Evolutionary conservation across 257 asterid species (phyloP), one percentile per base, ranked within the genome.

Genomic region (Apocynum venetum): DNA sequence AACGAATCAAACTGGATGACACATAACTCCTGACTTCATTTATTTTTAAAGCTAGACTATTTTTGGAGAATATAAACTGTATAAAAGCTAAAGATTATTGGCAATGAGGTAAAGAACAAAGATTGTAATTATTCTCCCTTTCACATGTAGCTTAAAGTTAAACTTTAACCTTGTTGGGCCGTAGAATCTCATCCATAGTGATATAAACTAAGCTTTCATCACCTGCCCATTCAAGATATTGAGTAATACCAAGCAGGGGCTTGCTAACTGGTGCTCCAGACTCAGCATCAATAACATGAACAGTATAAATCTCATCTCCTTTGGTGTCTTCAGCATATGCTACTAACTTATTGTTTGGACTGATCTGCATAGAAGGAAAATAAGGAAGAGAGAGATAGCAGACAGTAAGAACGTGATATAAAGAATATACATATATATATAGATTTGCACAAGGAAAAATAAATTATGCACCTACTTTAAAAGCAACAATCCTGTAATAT

Each of bases 261-360:
- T 89, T 80, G 67, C 89, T 97, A 76, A 89, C 89, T 80, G 85
- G 92, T 70, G 84, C 74, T 79, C 65, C 89, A 76, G 98, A 88
- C 86, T 91, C 98, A 31, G 91, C 90, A 86, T 95, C 97, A 75
- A 95, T 90, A 69, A 91, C 83, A 82, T 92, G 80, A 81, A 92
- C 88, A 53, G 94, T 88, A 84, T 89, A 95, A 59, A 89, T 92
- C 80, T 95, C 98, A 85, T 92, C 94, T 79, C 98, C 98, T 83
- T 90, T 91, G 43, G 93, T 91, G 71, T 94, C 98, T 82, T 94
- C 97, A 56, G 98, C 96, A 84, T 92, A 94, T 76, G 98, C 98
- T 35, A 94, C 89, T 82, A 92, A 76, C 83, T 90, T 88, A 83
- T 89, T 82, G 85, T 90, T 91, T 25, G 96, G 96, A 86, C 95